Evolutionary conservation across 2,329 filamentous ascomycete species (phyloP).

Genomic region (Colletotrichum salicis): DNA sequence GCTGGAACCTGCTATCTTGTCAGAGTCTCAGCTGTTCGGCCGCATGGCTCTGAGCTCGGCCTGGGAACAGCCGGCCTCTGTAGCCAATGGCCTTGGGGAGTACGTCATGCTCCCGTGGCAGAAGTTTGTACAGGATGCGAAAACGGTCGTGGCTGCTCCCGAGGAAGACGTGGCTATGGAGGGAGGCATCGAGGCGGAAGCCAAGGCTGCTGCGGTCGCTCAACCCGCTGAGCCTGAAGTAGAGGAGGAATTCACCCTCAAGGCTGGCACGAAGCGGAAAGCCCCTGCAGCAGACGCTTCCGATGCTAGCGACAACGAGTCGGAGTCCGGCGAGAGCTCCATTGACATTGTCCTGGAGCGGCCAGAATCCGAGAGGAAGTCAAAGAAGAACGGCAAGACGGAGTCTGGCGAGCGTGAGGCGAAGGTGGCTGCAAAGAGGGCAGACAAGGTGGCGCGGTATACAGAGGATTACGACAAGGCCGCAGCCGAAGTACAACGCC

Average conservation of each 20-base stretch:
- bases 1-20: conserved; percentile 47
- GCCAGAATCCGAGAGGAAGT: not conserved
- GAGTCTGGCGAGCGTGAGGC: conserved; percentile 22
- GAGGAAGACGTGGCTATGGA: conserved; percentile 40
- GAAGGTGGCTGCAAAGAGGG: conserved; percentile 36
- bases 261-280: conserved; percentile 65
- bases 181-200: conserved; percentile 24
- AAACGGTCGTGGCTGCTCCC: conserved; percentile 32
- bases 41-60: conserved; percentile 61
- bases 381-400: conserved; percentile 3
- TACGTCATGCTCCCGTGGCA: conserved; percentile 65
- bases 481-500: conserved; percentile 40
- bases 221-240: conserved; percentile 39
- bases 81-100: conserved; percentile 40
- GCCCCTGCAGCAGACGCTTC: conserved; percentile 43
- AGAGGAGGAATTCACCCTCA: conserved; percentile 64
- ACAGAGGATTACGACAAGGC: conserved; percentile 48
- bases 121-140: conserved; percentile 46
- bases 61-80: conserved; percentile 53
- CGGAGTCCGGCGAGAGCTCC: conserved; percentile 42
- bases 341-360: conserved; percentile 27
- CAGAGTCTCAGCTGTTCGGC: conserved; percentile 65
- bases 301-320: conserved; percentile 41
- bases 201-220: conserved; percentile 43
- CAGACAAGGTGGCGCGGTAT: conserved; percentile 39